Percentiles rank a stretch among this genome's conserved stretches.
Evolutionary conservation across 768 basidiomycete species (phyloP).

Genomic region (Mycena amicta): DNA sequence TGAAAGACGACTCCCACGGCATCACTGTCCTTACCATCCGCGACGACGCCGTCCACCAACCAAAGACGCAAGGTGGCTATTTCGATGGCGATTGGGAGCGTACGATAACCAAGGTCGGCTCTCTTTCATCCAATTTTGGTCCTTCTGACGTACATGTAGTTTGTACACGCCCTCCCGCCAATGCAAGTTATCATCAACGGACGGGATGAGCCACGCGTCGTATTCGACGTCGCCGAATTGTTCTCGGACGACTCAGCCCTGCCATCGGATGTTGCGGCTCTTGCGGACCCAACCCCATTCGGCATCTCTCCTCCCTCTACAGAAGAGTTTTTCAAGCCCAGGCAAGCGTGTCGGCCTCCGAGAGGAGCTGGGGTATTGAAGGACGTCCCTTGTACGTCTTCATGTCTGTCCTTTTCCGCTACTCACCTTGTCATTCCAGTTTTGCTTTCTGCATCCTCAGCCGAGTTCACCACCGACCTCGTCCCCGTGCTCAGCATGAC

Average conservation of each 20-base stretch:
- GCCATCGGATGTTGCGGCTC: background rate
- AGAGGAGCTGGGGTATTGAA: background rate
- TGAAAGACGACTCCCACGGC: background rate
- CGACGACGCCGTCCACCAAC: conserved; percentile 1
- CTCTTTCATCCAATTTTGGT: background rate
- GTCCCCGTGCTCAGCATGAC: conserved; percentile 21
- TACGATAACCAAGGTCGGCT: conserved; percentile 10
- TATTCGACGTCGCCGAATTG: conserved; percentile 9
- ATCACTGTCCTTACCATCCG: conserved; percentile 7
- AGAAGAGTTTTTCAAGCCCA: conserved; percentile 7
- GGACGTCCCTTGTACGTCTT: conserved; percentile 13
- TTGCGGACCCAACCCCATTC: conserved; percentile 11
- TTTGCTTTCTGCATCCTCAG: conserved; percentile 16
- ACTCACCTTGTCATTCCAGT: background rate
- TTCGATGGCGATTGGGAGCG: conserved; percentile 20
- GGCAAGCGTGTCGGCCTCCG: background rate
- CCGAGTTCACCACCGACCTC: conserved; percentile 25
- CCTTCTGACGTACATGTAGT: conserved; percentile 2
- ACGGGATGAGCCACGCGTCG: conserved; percentile 24
- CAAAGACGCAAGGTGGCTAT: conserved; percentile 10
- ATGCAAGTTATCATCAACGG: conserved; percentile 21
- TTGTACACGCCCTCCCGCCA: conserved; percentile 11
- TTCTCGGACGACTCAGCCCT: background rate
- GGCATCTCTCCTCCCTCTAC: conserved; percentile 9
- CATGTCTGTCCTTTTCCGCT: background rate